phyloP scores from a whole-genome alignment of 2,329 filamentous ascomycete species.

The Stemphylium lycopersici region DNA sequence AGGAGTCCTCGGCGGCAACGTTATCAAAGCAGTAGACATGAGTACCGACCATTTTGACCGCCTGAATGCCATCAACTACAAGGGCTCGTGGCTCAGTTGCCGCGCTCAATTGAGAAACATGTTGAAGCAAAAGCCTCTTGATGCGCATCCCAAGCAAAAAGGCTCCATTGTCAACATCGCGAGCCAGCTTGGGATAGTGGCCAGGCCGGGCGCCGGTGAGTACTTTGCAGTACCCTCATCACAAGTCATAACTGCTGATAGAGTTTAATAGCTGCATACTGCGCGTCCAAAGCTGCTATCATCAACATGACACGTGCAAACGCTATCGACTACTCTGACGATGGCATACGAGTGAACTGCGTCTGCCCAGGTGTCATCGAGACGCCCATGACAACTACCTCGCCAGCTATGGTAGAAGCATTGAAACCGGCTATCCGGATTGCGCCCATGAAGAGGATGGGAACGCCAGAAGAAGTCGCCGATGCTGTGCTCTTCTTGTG shows the following conservation, averaged over 20 bases:
- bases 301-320: constrained; percentile 64
- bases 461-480: constrained; percentile 59
- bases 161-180: constrained; percentile 63
- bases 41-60: constrained; percentile 57
- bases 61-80: constrained; percentile 63
- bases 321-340: constrained; percentile 61
- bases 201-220: constrained; percentile 32
- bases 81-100: constrained; percentile 64
- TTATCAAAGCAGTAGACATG: constrained; percentile 55
- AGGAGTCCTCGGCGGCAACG: constrained; percentile 55
- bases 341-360: constrained; percentile 63
- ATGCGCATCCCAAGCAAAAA: constrained; percentile 42
- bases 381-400: constrained; percentile 47
- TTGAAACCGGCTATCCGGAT: constrained; percentile 49
- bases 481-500: constrained; percentile 60
- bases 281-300: constrained; percentile 64
- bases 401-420: constrained; percentile 39
- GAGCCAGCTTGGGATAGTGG: constrained; percentile 57
- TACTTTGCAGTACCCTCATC: not conserved
- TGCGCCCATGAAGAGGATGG: constrained; percentile 58
- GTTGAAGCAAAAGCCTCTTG: constrained; percentile 57
- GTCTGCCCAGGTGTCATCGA: constrained; percentile 61
- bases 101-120: constrained; percentile 58
- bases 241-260: not conserved
- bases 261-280: constrained; percentile 57